Conservation (phyloP, 768 basidiomycete species). For the Rickenella mellea region DNA sequence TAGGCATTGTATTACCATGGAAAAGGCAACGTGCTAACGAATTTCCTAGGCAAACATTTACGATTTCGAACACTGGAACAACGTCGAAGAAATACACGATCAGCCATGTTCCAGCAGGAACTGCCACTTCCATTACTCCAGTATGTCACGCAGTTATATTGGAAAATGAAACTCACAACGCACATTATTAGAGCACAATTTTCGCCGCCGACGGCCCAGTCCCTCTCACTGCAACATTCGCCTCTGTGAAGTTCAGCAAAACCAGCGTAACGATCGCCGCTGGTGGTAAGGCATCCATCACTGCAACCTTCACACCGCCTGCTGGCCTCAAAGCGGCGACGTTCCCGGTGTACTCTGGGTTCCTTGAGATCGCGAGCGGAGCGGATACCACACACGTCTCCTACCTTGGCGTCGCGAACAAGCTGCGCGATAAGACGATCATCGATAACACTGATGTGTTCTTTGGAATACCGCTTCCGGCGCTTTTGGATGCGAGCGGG, state of each 20-base stretch:
- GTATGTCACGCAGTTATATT: slow-evolving; percentile 16
- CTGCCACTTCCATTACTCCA: slow-evolving; percentile 35
- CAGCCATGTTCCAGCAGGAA: slow-evolving; percentile 47
- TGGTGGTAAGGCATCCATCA: slow-evolving; percentile 29
- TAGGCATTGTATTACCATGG: slow-evolving; percentile 16
- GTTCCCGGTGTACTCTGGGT: slow-evolving; percentile 54
- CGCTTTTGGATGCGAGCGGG: slow-evolving; percentile 30
- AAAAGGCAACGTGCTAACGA: background rate
- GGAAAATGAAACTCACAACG: background rate
- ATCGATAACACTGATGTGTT: slow-evolving; percentile 40
- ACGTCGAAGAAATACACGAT: slow-evolving; percentile 34
- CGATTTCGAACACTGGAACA: slow-evolving; percentile 39
- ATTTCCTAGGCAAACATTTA: slow-evolving; percentile 33
- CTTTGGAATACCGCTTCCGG: slow-evolving; percentile 37
- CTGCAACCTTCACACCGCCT: slow-evolving; percentile 38
- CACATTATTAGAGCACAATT: slow-evolving; percentile 23
- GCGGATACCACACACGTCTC: slow-evolving; percentile 30
- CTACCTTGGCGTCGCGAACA: slow-evolving; percentile 34
- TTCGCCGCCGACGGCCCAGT: slow-evolving; percentile 40
- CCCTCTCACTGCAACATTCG: slow-evolving; percentile 33
- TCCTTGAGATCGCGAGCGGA: slow-evolving; percentile 29
- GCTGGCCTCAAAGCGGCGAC: slow-evolving; percentile 27
- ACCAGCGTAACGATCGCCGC: slow-evolving; percentile 35
- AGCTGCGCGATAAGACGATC: slow-evolving; percentile 39
- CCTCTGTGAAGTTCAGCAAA: slow-evolving; percentile 36